phyloP scores from a whole-genome alignment of 2,329 filamentous ascomycete species.

The Phyllachora maydis region DNA sequence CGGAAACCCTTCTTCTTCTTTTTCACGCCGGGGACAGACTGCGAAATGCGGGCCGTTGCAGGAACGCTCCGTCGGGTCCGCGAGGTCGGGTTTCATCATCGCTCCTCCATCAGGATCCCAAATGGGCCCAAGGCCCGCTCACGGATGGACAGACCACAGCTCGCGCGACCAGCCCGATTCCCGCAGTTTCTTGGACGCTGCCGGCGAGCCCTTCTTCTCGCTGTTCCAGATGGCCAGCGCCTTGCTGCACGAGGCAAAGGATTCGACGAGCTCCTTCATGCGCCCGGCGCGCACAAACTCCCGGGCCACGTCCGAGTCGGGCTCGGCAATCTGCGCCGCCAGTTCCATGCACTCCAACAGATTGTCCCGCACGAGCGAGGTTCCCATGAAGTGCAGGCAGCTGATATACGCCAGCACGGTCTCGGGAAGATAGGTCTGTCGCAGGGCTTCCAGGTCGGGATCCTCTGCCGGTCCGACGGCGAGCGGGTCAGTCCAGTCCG shows the following conservation, averaged over 20 bases:
- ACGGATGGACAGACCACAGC: constrained; percentile 34
- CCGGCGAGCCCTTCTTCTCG: constrained; percentile 25
- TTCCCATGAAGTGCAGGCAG: constrained; percentile 61
- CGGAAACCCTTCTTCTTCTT: no score
- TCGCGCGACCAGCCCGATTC: constrained; percentile 43
- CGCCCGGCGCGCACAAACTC: constrained; percentile 43
- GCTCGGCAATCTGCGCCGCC: constrained; percentile 52
- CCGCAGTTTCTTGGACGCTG: constrained; percentile 35
- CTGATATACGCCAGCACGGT: constrained; percentile 67
- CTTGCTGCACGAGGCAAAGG: constrained; percentile 59
- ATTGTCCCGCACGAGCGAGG: constrained; percentile 51
- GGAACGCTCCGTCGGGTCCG: no score
- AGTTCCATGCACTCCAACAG: constrained; percentile 77
- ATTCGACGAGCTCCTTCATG: constrained; percentile 57
- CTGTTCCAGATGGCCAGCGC: constrained; percentile 37
- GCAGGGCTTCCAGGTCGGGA: constrained; percentile 40
- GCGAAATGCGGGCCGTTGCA: no score
- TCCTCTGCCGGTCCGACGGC: constrained; percentile 30
- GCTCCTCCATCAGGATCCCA: no score
- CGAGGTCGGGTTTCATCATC: no score
- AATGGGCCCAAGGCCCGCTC: constrained; percentile 1
- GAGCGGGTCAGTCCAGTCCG: constrained; percentile 2
- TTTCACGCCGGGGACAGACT: no score
- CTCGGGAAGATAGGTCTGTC: constrained; percentile 68
- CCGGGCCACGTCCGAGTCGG: constrained; percentile 42